Evolutionary conservation across 345 rosid genomes (phyloP), one percentile per base, ranked within the genome.

Genomic region (Eucalyptus paniculata): DNA sequence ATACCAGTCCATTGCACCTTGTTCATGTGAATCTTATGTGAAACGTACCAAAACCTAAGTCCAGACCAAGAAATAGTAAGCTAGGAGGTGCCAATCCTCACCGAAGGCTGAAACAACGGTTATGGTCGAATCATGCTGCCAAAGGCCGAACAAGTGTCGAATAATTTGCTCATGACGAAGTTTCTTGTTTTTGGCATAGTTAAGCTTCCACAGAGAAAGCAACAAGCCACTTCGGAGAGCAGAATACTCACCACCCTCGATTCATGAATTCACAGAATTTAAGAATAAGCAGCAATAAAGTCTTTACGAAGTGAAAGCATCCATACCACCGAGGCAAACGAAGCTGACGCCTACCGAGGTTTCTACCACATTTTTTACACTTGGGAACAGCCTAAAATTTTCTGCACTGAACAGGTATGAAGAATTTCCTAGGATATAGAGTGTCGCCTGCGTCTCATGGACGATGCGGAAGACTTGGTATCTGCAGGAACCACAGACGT

Each of bases 381-480:
- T 90, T 87, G 16, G 16, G 37, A 34, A 54, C 87, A 62, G 54
- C 87, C 86, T 86, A 34, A n/a, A 40, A 86, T 37, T 87, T 54
- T 51, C 86, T 91, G 47, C 83, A 37, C 12, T 77, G 47, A 77
- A 19, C 83, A 37, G 83, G 45, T 37, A 77, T 11, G 23, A 19
- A 53, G 83, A 37, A 77, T 77, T 19, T 37, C 87, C 87, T 91
- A 95, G 19, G 99, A 96, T 89, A 96, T 93, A 6, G 99, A 96
- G 86, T 96, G 94, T 91, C 98, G 96, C 92, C 97, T 90, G 91
- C 94, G 92, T 89, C 97, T 93, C 32, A 95, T 90, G 21, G 98
- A 95, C 53, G 96, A 95, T 82, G 96, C 95, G 1, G 95, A 96
- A 6, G 83, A 77, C 91, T 96, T 96, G 13, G 90, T 89, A 86